These are phyloP conservation scores for Amylocarpus encephaloides DNA, from an alignment of 2,329 filamentous ascomycete species.

Conservation along the genomic window DNA sequence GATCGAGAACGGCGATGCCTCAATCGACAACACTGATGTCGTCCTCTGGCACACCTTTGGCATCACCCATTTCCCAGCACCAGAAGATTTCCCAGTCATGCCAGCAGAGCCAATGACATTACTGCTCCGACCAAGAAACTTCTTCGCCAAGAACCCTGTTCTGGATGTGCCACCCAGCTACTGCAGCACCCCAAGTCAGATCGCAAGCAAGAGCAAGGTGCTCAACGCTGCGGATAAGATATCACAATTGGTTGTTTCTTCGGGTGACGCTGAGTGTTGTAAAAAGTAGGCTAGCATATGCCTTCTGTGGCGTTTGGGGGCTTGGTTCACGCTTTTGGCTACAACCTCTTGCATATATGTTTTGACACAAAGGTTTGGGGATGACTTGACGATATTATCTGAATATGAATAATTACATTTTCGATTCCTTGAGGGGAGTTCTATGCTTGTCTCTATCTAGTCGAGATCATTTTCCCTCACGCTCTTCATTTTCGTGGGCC, in stretches of 20 bases:
- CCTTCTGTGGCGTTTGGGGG: neutral
- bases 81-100: slow-evolving; percentile 92
- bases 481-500: too few relatives aligned
- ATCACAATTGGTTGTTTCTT: slow-evolving; percentile 31
- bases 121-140: slow-evolving; percentile 52
- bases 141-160: slow-evolving; percentile 52
- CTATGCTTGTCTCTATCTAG: too few relatives aligned
- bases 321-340: neutral
- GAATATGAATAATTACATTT: too few relatives aligned
- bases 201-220: slow-evolving; percentile 41
- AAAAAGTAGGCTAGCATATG: slow-evolving; percentile 17
- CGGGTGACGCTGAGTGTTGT: slow-evolving; percentile 22
- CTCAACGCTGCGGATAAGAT: slow-evolving; percentile 44
- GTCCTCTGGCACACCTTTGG: slow-evolving; percentile 95
- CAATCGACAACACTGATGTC: slow-evolving; percentile 74
- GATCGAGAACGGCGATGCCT: slow-evolving; percentile 55
- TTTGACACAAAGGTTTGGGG: neutral
- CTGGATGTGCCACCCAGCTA: slow-evolving; percentile 59
- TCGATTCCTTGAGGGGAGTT: too few relatives aligned
- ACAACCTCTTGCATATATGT: neutral
- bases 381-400: too few relatives aligned
- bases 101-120: slow-evolving; percentile 74
- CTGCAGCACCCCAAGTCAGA: slow-evolving; percentile 64
- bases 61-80: slow-evolving; percentile 79
- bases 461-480: too few relatives aligned